Base-by-base conservation (phyloP, 2,329 filamentous ascomycete genomes). In the Aspergillus intermedius region DNA sequence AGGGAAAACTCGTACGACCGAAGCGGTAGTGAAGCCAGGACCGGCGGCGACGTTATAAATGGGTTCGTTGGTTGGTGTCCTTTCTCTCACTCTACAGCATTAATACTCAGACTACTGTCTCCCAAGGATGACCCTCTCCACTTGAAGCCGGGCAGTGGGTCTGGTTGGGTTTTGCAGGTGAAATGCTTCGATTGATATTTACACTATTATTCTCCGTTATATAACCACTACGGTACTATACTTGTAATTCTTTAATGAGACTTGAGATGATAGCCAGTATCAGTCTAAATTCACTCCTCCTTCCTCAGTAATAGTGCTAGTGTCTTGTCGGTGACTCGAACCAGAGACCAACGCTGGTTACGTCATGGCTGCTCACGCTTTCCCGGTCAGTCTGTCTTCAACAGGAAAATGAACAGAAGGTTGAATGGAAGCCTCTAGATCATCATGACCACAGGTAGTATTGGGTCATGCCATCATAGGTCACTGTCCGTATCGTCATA, bases 1-100 rank as follows among this genome's bases (percentile, higher is more conserved):
- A 57, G 15, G 10, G 19, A 25, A 57, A 50, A 54, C 56, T 53
- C 52, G 54, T 55, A 54, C 60, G 56, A 59, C 56, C 56, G 57
- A 58, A 52, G 55, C 50, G 54, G 55, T 53, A 52, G 37, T 19
- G 10, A 40, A 12, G 37, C 37, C 10, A 35, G 15, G 34, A 40
- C 10, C 7, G 17, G 15, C 37, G 37, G 37, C 37, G 37, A 40
- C 19, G 37, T 17, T 40, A 40, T 40, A 40, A 40, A 40, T 35
- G 34, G n/a, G n/a, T 12, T n/a, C 8, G 13, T n/a, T 37, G n/a
- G 9, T n/a, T 37, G 13, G 34, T 30, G 25, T 30, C 25, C 25
- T 30, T 9, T 28, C 21, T 22, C 21, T 21, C 21, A 5, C 21
- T 28, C 9, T 30, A 30, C 25, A 30, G 25, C 25, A 30, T 30